A percentile compares a stretch with the other conserved stretches of the same genome.
Conservation (phyloP, 1,139 yeast species). For the Suhomyces choctaworum region DNA sequence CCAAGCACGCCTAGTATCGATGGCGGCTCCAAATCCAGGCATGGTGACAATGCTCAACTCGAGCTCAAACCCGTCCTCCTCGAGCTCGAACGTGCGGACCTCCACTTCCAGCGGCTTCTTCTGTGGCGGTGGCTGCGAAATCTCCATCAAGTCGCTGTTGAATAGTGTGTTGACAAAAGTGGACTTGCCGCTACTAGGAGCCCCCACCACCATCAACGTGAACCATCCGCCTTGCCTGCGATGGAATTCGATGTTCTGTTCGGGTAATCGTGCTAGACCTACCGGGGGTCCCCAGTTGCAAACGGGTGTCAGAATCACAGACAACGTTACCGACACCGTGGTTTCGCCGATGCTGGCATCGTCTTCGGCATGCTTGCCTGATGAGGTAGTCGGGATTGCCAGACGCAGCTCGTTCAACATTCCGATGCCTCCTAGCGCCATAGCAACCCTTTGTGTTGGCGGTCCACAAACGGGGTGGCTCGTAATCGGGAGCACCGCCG, state of each 20-base stretch:
- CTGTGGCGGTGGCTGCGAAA: constrained; percentile 7
- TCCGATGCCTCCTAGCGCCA: no score
- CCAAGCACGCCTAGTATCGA: constrained; percentile 56
- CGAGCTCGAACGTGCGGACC: constrained; percentile 9
- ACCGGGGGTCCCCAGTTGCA: constrained; percentile 7
- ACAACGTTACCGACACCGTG: no score
- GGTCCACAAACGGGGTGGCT: no score
- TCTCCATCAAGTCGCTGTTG: constrained; percentile 7
- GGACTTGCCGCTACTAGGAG: constrained; percentile 78
- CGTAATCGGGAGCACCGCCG: no score
- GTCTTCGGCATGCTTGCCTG: no score
- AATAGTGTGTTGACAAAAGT: constrained; percentile 63
- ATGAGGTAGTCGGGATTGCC: no score
- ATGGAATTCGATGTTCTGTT: constrained; percentile 23
- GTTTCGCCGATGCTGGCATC: no score
- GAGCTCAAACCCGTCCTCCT: constrained; percentile 12
- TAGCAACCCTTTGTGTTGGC: no score
- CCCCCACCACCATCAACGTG: constrained; percentile 76
- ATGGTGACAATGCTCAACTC: constrained; percentile 36
- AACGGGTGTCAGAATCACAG: no score
- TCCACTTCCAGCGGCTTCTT: constrained; percentile 10
- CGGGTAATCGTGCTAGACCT: constrained; percentile 31
- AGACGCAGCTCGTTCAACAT: no score
- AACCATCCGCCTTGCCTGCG: constrained; percentile 36
- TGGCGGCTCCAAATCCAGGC: constrained; percentile 45